Evolutionary conservation across 371 early-diverging fungal genomes (phyloP).

Genomic region (Mucor irregularis): DNA sequence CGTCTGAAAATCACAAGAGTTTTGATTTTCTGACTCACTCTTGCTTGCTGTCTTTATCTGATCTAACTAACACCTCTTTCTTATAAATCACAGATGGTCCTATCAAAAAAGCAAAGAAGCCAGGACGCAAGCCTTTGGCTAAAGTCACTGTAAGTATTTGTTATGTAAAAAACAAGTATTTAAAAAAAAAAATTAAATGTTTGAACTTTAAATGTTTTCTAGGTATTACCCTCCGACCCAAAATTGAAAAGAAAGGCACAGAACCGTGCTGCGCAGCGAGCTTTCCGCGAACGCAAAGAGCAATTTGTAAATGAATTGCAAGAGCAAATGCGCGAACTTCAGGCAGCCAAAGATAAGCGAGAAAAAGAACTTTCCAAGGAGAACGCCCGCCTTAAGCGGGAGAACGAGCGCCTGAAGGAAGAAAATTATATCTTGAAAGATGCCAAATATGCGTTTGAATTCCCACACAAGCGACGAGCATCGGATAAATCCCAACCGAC

Average conservation of each 20-base stretch:
- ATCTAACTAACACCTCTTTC: neutral
- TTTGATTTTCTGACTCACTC: neutral
- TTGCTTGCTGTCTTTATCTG: too few relatives aligned
- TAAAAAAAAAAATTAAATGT: neutral
- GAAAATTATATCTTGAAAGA: constrained; percentile 24
- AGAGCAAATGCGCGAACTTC: constrained; percentile 66
- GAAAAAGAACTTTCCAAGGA: constrained; percentile 40
- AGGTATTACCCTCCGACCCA: constrained; percentile 20
- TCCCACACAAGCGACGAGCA: constrained; percentile 14
- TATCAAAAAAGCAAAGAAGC: constrained; percentile 28
- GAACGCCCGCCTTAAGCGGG: constrained; percentile 59
- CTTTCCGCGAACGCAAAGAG: constrained; percentile 76
- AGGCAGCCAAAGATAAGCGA: constrained; percentile 61
- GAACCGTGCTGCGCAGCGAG: constrained; percentile 76
- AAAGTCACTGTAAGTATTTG: constrained; percentile 8
- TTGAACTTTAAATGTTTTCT: neutral
- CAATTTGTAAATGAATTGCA: constrained; percentile 62
- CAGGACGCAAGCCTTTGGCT: constrained; percentile 40
- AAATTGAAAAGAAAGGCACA: constrained; percentile 65
- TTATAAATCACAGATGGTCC: neutral
- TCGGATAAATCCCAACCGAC: constrained; percentile 3
- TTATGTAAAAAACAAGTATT: neutral
- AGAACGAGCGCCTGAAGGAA: constrained; percentile 53
- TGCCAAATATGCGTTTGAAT: constrained; percentile 7
- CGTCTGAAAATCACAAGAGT: neutral